Percentiles rank a stretch among this genome's conserved stretches.
Evolutionary conservation across 2,329 filamentous ascomycete genomes (phyloP).

Genomic region (Penicillium sp.): DNA sequence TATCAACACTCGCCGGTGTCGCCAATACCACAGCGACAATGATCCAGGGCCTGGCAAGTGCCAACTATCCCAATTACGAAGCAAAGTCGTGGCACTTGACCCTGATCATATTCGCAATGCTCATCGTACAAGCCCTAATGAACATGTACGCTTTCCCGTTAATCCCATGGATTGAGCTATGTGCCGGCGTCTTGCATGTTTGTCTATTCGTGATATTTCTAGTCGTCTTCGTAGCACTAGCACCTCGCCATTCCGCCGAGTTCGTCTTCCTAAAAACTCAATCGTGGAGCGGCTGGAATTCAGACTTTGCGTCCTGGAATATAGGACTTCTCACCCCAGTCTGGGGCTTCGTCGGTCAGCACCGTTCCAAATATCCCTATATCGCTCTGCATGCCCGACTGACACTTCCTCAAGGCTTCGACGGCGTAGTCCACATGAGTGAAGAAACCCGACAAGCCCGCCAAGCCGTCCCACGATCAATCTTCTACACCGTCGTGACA

Average conservation of each 20-base stretch:
- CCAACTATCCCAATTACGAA: constrained; percentile 38
- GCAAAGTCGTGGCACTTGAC: constrained; percentile 44
- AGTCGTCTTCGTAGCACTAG: constrained; percentile 36
- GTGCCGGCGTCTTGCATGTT: constrained; percentile 35
- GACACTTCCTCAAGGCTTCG: constrained; percentile 42
- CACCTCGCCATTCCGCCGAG: constrained; percentile 35
- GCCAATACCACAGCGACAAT: constrained; percentile 41
- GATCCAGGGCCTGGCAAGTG: constrained; percentile 38
- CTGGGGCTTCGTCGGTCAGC: constrained; percentile 36
- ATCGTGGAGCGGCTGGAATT: constrained; percentile 35
- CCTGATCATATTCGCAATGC: constrained; percentile 44
- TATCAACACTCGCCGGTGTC: constrained; percentile 39
- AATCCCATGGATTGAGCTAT: constrained; percentile 46
- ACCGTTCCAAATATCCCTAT: too few relatives aligned
- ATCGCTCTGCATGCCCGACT: too few relatives aligned
- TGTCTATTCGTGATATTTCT: constrained; percentile 38
- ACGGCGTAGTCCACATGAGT: constrained; percentile 55
- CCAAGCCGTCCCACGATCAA: constrained; percentile 51
- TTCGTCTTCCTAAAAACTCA: constrained; percentile 37
- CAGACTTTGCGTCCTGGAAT: not conserved
- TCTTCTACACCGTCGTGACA: constrained; percentile 50
- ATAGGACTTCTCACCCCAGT: constrained; percentile 25
- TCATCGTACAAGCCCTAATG: constrained; percentile 26
- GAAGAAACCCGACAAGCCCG: constrained; percentile 52
- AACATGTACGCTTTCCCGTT: constrained; percentile 36